A percentile compares a stretch with the other conserved stretches of the same genome.
Conservation (phyloP, 768 basidiomycete species). For the Dentipellis fragilis region DNA sequence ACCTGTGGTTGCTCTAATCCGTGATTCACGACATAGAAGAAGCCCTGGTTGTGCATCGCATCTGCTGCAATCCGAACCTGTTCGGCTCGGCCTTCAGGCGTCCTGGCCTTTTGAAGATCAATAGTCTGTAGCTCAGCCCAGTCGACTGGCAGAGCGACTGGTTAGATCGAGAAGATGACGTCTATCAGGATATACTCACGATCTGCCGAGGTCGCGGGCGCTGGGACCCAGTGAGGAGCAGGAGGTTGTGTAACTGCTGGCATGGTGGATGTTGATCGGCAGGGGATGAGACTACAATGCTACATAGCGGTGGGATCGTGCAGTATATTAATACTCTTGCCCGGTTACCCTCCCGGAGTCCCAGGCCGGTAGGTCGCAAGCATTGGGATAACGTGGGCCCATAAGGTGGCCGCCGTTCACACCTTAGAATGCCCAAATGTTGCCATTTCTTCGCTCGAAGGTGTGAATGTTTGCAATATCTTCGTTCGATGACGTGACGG, state of each 20-base stretch:
- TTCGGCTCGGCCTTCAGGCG: constrained; percentile 18
- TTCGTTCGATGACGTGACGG: too few relatives aligned
- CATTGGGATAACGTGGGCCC: too few relatives aligned
- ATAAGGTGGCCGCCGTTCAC: too few relatives aligned
- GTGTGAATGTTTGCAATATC: too few relatives aligned
- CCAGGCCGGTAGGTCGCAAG: too few relatives aligned
- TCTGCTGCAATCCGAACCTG: constrained; percentile 18
- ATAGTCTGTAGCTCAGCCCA: constrained; percentile 23
- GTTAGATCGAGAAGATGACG: neutral
- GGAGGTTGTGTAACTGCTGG: constrained; percentile 6
- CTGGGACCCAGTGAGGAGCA: constrained; percentile 14
- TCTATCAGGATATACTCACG: neutral
- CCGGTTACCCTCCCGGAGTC: too few relatives aligned
- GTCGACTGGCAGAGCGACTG: constrained; percentile 17
- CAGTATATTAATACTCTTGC: too few relatives aligned
- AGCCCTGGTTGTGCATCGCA: constrained; percentile 24
- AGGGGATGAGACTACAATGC: neutral
- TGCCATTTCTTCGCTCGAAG: too few relatives aligned
- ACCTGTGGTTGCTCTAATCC: neutral
- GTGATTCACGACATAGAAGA: constrained; percentile 31
- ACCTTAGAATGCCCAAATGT: too few relatives aligned
- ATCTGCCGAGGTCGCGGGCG: neutral
- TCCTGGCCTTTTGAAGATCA: constrained; percentile 20
- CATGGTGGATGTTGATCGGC: neutral
- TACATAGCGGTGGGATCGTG: neutral